These are phyloP conservation scores for Cyberlindnera saturnus DNA, from an alignment of 805 yeast species.

Conservation along the genomic window DNA sequence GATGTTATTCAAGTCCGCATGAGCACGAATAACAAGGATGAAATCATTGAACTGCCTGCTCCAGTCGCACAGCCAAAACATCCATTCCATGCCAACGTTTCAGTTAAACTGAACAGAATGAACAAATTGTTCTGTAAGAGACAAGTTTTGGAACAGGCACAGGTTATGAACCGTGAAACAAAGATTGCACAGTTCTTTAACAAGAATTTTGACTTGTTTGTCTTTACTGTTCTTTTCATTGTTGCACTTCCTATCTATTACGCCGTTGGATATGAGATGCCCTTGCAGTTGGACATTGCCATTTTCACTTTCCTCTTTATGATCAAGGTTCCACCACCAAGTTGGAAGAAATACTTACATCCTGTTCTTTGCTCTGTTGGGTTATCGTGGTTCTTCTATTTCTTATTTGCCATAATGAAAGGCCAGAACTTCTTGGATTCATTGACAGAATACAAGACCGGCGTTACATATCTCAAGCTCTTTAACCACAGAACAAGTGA, in stretches of 20 bases:
- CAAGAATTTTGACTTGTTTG: conserved; percentile 48
- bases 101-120: conserved; percentile 1
- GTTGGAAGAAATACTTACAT: conserved; percentile 48
- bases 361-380: conserved; percentile 68
- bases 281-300: conserved; percentile 57
- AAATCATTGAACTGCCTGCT: conserved; percentile 8
- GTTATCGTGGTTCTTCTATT: conserved; percentile 55
- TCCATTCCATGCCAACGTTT: conserved; percentile 12
- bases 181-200: conserved; percentile 31
- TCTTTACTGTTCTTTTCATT: conserved; percentile 42
- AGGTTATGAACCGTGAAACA: conserved; percentile 15
- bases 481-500: conserved; percentile 33
- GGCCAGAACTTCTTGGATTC: conserved; percentile 43
- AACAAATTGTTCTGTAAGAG: conserved; percentile 19
- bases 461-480: conserved; percentile 55
- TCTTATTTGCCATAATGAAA: conserved; percentile 51
- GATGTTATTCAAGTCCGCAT: too few relatives aligned
- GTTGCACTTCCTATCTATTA: conserved; percentile 59
- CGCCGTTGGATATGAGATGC: conserved; percentile 48
- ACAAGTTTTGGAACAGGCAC: conserved; percentile 14
- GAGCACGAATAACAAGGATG: neutral
- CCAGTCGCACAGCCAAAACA: conserved; percentile 13
- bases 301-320: conserved; percentile 50
- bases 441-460: conserved; percentile 57
- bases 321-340: conserved; percentile 37